These are phyloP conservation scores for Oryza glumipatula DNA, from an alignment of 176 grass and related monocot species.

Conservation along the genomic window DNA sequence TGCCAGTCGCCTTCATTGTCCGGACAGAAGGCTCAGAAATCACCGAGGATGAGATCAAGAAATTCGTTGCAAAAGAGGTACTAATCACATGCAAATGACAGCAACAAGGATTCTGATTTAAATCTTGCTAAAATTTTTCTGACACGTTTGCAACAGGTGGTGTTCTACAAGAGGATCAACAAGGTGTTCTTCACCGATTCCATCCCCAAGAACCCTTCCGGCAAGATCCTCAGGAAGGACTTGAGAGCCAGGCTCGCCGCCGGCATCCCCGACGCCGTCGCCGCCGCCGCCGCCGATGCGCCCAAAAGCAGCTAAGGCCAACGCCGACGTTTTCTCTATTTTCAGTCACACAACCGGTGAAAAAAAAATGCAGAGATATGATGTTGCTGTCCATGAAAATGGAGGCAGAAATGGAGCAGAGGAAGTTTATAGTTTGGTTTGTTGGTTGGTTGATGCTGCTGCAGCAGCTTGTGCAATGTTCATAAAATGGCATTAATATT, in stretches of 20 bases:
- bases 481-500: slow-evolving; percentile 45
- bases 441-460: slow-evolving; percentile 41
- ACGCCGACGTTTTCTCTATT: neutral
- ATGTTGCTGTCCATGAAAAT: slow-evolving; percentile 40
- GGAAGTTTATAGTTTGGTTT: slow-evolving; percentile 47
- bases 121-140: too few relatives aligned
- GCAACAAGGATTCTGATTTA: too few relatives aligned
- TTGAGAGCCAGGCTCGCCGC: slow-evolving; percentile 81
- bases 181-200: slow-evolving; percentile 87
- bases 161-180: slow-evolving; percentile 92
- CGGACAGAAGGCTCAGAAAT: slow-evolving; percentile 56
- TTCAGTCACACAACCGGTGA: neutral
- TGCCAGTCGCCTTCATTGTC: slow-evolving; percentile 83
- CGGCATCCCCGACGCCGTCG: slow-evolving; percentile 26
- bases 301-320: slow-evolving; percentile 18
- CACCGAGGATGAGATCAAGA: slow-evolving; percentile 84
- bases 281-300: neutral
- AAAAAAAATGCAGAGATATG: slow-evolving; percentile 15
- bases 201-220: slow-evolving; percentile 89
- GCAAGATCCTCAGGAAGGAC: slow-evolving; percentile 98
- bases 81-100: too few relatives aligned
- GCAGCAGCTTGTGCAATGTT: slow-evolving; percentile 43
- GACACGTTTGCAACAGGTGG: slow-evolving; percentile 55
- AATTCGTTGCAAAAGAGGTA: slow-evolving; percentile 84
- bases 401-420: slow-evolving; percentile 16